phyloP scores from a whole-genome alignment of 257 asterid genomes.

The Gentiana straminea region DNA sequence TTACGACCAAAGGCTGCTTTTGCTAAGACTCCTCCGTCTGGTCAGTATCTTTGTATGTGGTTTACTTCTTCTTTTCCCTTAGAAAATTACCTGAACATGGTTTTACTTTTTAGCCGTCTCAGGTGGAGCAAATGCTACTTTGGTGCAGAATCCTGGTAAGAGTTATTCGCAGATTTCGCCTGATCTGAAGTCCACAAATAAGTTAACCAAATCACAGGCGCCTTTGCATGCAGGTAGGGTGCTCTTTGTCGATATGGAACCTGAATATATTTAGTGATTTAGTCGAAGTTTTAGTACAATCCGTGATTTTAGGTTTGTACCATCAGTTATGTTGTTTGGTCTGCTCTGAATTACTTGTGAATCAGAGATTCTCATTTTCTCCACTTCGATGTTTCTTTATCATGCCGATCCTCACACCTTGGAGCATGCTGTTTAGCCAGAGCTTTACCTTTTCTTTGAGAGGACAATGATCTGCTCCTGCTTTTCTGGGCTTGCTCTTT shows the following conservation, averaged over 20 bases:
- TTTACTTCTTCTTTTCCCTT: not conserved
- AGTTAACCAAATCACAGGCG: constrained; percentile 27
- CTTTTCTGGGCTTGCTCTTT: no score
- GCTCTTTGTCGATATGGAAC: not conserved
- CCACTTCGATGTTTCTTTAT: not conserved
- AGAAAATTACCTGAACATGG: not conserved
- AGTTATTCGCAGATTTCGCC: constrained; percentile 29
- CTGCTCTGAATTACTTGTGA: not conserved
- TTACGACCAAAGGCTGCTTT: not conserved
- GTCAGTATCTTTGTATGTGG: constrained; percentile 28
- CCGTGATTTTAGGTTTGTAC: not conserved
- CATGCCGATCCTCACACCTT: not conserved
- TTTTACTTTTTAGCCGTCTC: not conserved
- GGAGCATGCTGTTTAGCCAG: not conserved
- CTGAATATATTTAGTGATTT: not conserved
- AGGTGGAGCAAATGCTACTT: constrained; percentile 18
- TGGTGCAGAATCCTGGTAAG: constrained; percentile 42
- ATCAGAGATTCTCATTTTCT: not conserved
- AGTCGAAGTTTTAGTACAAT: not conserved
- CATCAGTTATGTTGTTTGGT: not conserved
- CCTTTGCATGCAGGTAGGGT: constrained; percentile 28
- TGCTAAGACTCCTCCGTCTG: constrained; percentile 29
- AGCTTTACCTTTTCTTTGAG: not conserved
- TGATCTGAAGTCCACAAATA: constrained; percentile 36
- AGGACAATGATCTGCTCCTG: not conserved